phyloP scores from a whole-genome alignment of 192 early-diverging fungal genomes.

The Coemansia guatemalensis region DNA sequence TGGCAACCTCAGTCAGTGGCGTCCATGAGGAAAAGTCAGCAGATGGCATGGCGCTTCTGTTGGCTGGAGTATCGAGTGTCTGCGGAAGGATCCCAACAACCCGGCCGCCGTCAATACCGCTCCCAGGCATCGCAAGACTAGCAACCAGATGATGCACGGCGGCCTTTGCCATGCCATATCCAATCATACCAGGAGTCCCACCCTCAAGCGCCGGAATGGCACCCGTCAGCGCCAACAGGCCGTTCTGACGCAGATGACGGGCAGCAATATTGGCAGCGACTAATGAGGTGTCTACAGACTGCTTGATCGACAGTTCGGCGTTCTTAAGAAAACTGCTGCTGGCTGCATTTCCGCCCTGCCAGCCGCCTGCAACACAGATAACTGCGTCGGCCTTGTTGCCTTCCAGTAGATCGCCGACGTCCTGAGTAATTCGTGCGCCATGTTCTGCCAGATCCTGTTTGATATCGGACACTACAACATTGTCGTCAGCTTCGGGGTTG shows the following conservation, averaged over 20 bases:
- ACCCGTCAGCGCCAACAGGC: slow-evolving; percentile 79
- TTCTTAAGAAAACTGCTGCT: slow-evolving; percentile 65
- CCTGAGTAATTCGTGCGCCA: slow-evolving; percentile 57
- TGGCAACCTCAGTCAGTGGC: slow-evolving; percentile 68
- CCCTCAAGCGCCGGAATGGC: slow-evolving; percentile 68
- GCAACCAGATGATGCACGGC: slow-evolving; percentile 87
- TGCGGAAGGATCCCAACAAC: slow-evolving; percentile 71
- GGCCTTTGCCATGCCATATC: slow-evolving; percentile 94
- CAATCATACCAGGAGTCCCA: slow-evolving; percentile 79
- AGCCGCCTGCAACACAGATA: slow-evolving; percentile 93
- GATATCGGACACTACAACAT: slow-evolving; percentile 58
- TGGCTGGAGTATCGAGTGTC: slow-evolving; percentile 88
- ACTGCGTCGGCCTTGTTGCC: slow-evolving; percentile 71
- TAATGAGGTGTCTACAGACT: slow-evolving; percentile 81
- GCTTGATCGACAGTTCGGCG: slow-evolving; percentile 74
- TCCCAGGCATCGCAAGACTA: slow-evolving; percentile 63
- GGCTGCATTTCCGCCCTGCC: slow-evolving; percentile 86
- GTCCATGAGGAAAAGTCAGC: slow-evolving; percentile 88
- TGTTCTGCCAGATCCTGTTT: slow-evolving; percentile 57
- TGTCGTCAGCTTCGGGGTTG: slow-evolving; percentile 74
- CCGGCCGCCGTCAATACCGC: slow-evolving; percentile 74
- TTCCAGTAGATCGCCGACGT: slow-evolving; percentile 34
- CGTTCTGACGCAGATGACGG: slow-evolving; percentile 61
- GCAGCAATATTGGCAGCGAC: slow-evolving; percentile 83
- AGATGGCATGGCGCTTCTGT: slow-evolving; percentile 81